Evolutionary conservation across 345 rosid genomes (phyloP).

Genomic region (Salix exigua): DNA sequence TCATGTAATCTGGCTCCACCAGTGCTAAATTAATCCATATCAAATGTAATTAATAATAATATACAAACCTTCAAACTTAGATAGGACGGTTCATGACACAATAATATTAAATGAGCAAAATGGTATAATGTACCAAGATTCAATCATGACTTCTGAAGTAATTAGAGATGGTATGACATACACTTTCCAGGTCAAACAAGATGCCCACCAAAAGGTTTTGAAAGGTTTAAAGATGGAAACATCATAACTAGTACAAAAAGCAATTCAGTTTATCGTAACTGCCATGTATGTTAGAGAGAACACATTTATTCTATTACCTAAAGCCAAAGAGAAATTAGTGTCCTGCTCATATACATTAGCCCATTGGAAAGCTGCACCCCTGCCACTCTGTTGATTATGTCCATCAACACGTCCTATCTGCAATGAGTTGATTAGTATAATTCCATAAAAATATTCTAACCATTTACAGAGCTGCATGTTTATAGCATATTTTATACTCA

Average conservation of each 20-base stretch:
- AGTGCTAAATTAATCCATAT: background rate
- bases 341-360: constrained; percentile 58
- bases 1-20: background rate
- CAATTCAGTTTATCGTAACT: background rate
- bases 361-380: constrained; percentile 62
- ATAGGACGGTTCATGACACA: background rate
- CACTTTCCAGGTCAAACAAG: background rate
- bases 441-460: background rate
- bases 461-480: background rate
- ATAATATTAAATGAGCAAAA: background rate
- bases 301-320: constrained; percentile 29
- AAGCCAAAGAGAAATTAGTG: constrained; percentile 18
- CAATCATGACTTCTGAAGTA: background rate
- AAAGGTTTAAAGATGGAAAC: background rate
- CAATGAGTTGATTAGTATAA: background rate
- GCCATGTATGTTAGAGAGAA: background rate
- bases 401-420: constrained; percentile 78
- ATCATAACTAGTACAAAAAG: background rate
- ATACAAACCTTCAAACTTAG: background rate
- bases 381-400: constrained; percentile 44
- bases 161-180: background rate
- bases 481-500: background rate
- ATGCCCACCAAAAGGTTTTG: background rate
- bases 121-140: background rate
- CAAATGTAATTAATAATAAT: background rate